Base-by-base conservation (phyloP, 192 early-diverging fungal genomes). In the Gryganskiella cystojenkinii region DNA sequence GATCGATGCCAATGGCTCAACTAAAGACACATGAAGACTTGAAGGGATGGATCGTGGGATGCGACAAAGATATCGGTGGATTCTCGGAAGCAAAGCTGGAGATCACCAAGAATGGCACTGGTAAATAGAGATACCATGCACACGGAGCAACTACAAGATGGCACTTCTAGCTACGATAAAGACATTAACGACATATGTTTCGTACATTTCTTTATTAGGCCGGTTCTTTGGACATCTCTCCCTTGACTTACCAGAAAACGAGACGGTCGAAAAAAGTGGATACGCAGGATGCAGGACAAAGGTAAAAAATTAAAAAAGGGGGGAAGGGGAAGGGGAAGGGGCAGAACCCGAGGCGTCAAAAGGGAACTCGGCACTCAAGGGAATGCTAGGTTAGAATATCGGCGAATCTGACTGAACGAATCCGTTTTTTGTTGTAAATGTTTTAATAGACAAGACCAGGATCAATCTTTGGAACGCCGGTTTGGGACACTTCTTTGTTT, bases 221-320 rank as follows among this genome's bases (percentile, higher is more conserved):
- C 64, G 82, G 55, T 96, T 98, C 72, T 90, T 91, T 83, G 97
- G 97, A 25, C 87, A 88, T 34, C 79, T 98, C 19, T 94, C 92
- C 7, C 83, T 92, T 19, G 88, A 92, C 64, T 81, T 96, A 43
- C 95, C 96, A 20, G 85, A 83, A 28, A 89, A 92, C 35, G 64
- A 74, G 54, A 57, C 79, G 15, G 88, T 91, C 30, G 85, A 91
- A 52, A 86, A 88, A 69, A 93, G 91, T 81, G 97, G 97, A 19
- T 98, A 98, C 64, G 97, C 95, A n/a, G 94, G 92, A 70, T 88
- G 95, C 35, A 88, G 93, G 60, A 90, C 94, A 7, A 92, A 91
- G 71, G 90, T 92, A 56, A 56, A 43, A 3, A 25, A 35, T 22
- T 19, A 34, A 53, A 6, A 24, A 7, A 35, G 52, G 15, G 28